Percentiles rank a stretch among this genome's conserved stretches.
Evolutionary conservation across 176 grass and related monocot genomes (phyloP).

Genomic region (Pharus latifolius): DNA sequence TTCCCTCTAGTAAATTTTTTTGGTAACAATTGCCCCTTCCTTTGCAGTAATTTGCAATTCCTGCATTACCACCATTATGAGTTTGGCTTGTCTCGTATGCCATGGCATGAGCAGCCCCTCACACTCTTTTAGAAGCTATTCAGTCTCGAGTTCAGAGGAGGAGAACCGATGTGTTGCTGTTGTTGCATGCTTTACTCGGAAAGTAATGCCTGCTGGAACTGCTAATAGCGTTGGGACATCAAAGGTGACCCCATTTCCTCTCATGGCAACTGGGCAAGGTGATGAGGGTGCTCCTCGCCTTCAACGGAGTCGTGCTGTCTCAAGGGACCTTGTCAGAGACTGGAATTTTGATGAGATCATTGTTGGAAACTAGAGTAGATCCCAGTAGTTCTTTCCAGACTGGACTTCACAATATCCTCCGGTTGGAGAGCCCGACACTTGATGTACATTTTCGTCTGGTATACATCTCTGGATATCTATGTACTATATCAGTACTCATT

Average conservation of each 20-base stretch:
- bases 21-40: not conserved
- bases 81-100: constrained; percentile 69
- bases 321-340: constrained; percentile 77
- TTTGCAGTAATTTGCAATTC: constrained; percentile 9
- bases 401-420: constrained; percentile 10
- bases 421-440: not conserved
- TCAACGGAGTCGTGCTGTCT: constrained; percentile 70
- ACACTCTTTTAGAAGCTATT: constrained; percentile 81
- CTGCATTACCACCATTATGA: constrained; percentile 31
- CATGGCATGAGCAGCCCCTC: constrained; percentile 76
- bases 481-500: constrained; percentile 3
- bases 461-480: constrained; percentile 16
- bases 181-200: constrained; percentile 49
- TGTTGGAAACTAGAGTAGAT: constrained; percentile 40
- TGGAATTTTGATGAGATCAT: constrained; percentile 86
- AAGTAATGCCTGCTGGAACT: constrained; percentile 22
- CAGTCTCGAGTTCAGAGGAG: constrained; percentile 70
- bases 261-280: constrained; percentile 34
- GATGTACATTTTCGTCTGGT: constrained; percentile 30
- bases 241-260: constrained; percentile 67
- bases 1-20: not conserved
- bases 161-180: constrained; percentile 49
- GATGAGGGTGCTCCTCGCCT: constrained; percentile 44
- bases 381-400: not conserved
- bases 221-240: constrained; percentile 32